Base-by-base conservation (phyloP, 2,329 filamentous ascomycete genomes). In the Cercospora nicotianae region DNA sequence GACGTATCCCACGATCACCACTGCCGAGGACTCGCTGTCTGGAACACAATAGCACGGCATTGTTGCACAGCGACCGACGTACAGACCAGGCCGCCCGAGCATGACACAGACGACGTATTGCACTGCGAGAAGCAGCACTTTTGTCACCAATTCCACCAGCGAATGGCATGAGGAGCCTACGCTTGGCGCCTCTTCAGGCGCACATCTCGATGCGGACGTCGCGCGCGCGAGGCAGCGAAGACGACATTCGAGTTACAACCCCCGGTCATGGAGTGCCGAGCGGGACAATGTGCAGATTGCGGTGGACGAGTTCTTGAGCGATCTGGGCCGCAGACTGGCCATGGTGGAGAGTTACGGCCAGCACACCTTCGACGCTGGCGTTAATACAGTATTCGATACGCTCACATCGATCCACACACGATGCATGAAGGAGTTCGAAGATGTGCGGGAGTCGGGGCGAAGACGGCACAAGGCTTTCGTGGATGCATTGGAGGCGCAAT, bases 261-360 rank as follows among this genome's bases (percentile, higher is more conserved):
- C 79, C 42, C 77, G 77, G 65, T 78, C 80, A 65, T 84, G 82
- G 79, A 76, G 78, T 33, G 75, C 79, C 13, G 83, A 85, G 65
- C 77, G 79, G 5, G 83, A 85, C 66, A 83, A 84, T 73, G 78
- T 84, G 51, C 82, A 83, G 63, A 64, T 81, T 1, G 72, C 83
- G 73, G 80, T 95, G 61, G 92, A 95, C 76, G 81, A 91, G 61
- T 95, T 96, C 79, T 85, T 99, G 65, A 86, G 90, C 45, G 93
- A 98, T 78, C 85, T 99, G 53, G 94, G 96, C 80, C 87, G 91
- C 72, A 89, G 94, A 64, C 84, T 99, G 58, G 93, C 96, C 76
- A 91, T 93, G 79, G 86, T 98, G 58, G 95, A 99, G 80, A 89
- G 87, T 71, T 97, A 96, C 76, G 90, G 92, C 71, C 92, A 96